Conservation (phyloP, 768 basidiomycete genomes). For the Suillus spraguei region DNA sequence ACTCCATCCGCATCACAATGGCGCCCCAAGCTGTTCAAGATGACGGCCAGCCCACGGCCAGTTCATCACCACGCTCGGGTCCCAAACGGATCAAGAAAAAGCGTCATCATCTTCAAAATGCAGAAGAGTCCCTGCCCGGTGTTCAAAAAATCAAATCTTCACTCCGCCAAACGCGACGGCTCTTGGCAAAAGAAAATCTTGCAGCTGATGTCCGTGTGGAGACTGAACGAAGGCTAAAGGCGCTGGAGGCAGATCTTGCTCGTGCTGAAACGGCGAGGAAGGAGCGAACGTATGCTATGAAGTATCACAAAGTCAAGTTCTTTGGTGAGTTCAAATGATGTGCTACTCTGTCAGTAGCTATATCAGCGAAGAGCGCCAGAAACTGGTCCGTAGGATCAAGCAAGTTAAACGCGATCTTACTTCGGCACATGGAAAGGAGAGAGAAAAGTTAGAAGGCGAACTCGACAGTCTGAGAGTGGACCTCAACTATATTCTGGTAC, state of each 20-base stretch:
- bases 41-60: not conserved
- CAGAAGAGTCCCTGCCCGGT: constrained; percentile 48
- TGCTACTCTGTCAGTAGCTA: not conserved
- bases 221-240: constrained; percentile 76
- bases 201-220: constrained; percentile 84
- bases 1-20: not conserved
- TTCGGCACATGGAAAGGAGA: constrained; percentile 37
- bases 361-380: constrained; percentile 72
- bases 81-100: constrained; percentile 14
- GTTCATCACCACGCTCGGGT: not conserved
- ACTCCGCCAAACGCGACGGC: constrained; percentile 78
- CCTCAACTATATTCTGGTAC: constrained; percentile 86
- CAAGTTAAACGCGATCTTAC: constrained; percentile 62
- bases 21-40: not conserved
- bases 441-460: constrained; percentile 44
- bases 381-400: constrained; percentile 75
- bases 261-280: constrained; percentile 63
- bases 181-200: constrained; percentile 84
- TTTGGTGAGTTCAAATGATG: constrained; percentile 61
- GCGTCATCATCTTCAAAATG: constrained; percentile 14
- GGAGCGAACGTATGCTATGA: constrained; percentile 71
- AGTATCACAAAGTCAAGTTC: constrained; percentile 93
- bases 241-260: constrained; percentile 73
- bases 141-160: constrained; percentile 86
- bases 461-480: constrained; percentile 77